phyloP scores from a whole-genome alignment of 2,329 filamentous ascomycete genomes.

The Colletotrichum paranaense region DNA sequence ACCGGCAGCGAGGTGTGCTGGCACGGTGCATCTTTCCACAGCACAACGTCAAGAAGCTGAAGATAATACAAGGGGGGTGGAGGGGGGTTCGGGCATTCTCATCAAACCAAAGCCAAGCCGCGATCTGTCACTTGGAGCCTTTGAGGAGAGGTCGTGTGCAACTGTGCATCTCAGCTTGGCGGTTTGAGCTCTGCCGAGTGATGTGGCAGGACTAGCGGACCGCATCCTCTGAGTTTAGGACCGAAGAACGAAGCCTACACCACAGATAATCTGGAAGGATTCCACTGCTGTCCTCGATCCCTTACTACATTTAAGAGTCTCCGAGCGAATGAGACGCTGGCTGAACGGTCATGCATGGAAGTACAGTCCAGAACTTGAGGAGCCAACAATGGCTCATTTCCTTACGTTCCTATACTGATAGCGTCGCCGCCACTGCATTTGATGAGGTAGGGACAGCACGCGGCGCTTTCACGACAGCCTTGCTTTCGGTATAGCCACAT shows the following conservation, averaged over 20 bases:
- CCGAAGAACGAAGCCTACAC: background rate
- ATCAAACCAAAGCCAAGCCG: slow-evolving; percentile 20
- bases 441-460: slow-evolving; percentile 16
- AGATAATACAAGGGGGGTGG: background rate
- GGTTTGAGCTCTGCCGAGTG: slow-evolving; percentile 22
- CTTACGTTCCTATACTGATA: slow-evolving; percentile 24
- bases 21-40: background rate
- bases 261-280: slow-evolving; percentile 17
- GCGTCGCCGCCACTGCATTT: slow-evolving; percentile 13
- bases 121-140: slow-evolving; percentile 9
- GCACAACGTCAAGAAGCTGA: background rate
- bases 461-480: background rate
- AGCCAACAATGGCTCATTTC: slow-evolving; percentile 1
- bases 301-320: background rate
- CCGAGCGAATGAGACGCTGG: slow-evolving; percentile 1
- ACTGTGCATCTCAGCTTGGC: slow-evolving; percentile 30
- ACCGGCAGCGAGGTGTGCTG: background rate
- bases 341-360: slow-evolving; percentile 34
- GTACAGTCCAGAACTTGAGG: slow-evolving; percentile 8
- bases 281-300: slow-evolving; percentile 1
- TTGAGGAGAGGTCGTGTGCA: slow-evolving; percentile 2
- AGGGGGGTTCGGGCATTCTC: background rate
- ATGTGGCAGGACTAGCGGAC: slow-evolving; percentile 19
- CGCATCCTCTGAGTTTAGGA: background rate
- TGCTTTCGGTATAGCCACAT: background rate